These are phyloP conservation scores for Penicillium lagena DNA, from an alignment of 495 filamentous ascomycete genomes.

Conservation along the genomic window DNA sequence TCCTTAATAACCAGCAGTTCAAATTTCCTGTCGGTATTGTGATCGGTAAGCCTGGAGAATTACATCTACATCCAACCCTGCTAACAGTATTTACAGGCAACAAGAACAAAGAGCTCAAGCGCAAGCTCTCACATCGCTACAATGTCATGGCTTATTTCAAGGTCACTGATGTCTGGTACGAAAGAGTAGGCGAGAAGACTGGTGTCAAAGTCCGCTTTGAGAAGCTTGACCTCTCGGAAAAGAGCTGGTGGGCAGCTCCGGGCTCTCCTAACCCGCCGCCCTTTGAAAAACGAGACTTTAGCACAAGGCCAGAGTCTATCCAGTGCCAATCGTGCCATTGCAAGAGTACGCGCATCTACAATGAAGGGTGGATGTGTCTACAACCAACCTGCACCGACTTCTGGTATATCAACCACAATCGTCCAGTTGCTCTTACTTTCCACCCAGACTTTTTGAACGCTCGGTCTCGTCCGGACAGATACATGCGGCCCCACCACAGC, in stretches of 20 bases:
- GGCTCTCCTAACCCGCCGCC: slow-evolving; percentile 13
- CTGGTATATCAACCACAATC: slow-evolving; percentile 38
- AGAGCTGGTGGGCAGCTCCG: slow-evolving; percentile 65
- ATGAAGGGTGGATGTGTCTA: slow-evolving; percentile 67
- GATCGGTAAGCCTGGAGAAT: slow-evolving; percentile 40
- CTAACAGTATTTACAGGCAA: slow-evolving; percentile 35
- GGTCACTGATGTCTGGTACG: slow-evolving; percentile 66
- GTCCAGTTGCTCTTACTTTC: slow-evolving; percentile 40
- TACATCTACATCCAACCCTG: not conserved
- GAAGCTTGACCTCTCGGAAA: slow-evolving; percentile 51
- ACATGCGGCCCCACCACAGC: slow-evolving; percentile 27
- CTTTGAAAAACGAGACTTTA: slow-evolving; percentile 15
- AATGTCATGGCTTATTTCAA: slow-evolving; percentile 70
- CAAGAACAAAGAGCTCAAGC: slow-evolving; percentile 43
- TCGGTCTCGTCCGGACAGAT: slow-evolving; percentile 26
- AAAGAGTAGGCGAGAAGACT: slow-evolving; percentile 40
- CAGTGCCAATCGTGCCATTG: slow-evolving; percentile 36
- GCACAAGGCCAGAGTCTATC: slow-evolving; percentile 8
- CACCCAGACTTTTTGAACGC: slow-evolving; percentile 50
- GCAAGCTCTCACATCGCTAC: slow-evolving; percentile 55
- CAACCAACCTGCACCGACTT: slow-evolving; percentile 48
- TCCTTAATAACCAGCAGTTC: slow-evolving; percentile 26
- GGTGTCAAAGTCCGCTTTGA: slow-evolving; percentile 61
- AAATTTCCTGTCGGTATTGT: slow-evolving; percentile 49
- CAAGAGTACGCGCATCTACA: slow-evolving; percentile 39